Base-by-base conservation (phyloP, 2,329 filamentous ascomycete genomes). In the Lecanicillium sp. region DNA sequence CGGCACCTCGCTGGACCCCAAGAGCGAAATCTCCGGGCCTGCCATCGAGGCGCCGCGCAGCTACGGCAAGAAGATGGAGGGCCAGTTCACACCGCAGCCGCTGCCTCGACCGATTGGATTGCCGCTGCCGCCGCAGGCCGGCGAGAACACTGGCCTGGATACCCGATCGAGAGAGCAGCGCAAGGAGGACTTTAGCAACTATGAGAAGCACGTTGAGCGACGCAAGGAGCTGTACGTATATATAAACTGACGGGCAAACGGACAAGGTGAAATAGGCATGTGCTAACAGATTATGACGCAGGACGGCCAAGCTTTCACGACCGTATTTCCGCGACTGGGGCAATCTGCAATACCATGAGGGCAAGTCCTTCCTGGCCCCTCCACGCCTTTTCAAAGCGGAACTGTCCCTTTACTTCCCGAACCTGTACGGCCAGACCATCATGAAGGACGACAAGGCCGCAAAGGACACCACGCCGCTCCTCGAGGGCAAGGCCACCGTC, bases 271-370 rank as follows among this genome's bases (percentile, higher is more conserved):
- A 32, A 18, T 30, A n/a, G 17, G 37, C 50, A 42, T 17, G 37
- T 19, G 36, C 40, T 32, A 17, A 51, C 14, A 15, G 4, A 12
- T 14, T 35, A 4, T 17, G 19, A 25, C 11, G 9, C 17, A 87
- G 82, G 39, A 85, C 85, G 32, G 73, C 77, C 49, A 79, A 87
- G 58, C 81, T 94, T 55, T 70, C 81, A 15, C 85, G 86, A 42
- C 89, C 90, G 3, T 98, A 98, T 64, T 98, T 95, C 67, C 84
- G 88, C 59, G 90, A 98, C 71, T 96, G 88, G 84, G 78, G 77
- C 43, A 92, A 94, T 63, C 76, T 96, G 61, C 71, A 72, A 37
- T 74, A 81, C 48, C 81, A 92, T 64, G 79, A 88, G 52, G 92
- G 92, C 54, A 98, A 98, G 64, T 87, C 87, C 17, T 98, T 96